phyloP scores from a whole-genome alignment of 139 green algal genomes.

The Chlamydomonas asymmetrica region DNA sequence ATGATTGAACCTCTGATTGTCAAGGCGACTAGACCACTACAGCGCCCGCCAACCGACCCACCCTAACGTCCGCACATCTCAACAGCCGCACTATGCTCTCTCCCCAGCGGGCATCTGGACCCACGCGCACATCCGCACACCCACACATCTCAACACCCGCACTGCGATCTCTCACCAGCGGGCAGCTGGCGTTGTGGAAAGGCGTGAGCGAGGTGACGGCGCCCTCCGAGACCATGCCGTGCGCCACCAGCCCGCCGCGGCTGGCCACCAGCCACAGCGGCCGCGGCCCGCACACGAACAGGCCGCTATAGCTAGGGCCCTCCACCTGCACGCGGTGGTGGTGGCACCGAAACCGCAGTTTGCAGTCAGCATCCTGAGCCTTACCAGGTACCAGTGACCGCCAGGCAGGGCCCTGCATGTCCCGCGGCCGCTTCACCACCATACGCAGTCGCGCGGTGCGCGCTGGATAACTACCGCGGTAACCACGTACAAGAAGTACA shows the following conservation, averaged over 20 bases:
- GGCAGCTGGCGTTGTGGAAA: constrained; percentile 92
- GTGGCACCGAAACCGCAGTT: too few species aligned
- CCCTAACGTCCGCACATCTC: background rate
- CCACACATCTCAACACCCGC: background rate
- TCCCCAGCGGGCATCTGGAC: constrained; percentile 73
- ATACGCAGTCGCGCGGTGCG: too few species aligned
- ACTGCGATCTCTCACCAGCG: constrained; percentile 40
- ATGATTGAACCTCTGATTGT: too few species aligned
- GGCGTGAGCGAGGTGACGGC: constrained; percentile 66
- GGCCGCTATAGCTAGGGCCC: constrained; percentile 35
- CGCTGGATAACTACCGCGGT: too few species aligned
- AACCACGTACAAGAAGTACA: too few species aligned
- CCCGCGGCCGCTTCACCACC: too few species aligned
- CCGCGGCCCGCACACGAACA: constrained; percentile 62
- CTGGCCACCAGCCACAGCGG: constrained; percentile 76
- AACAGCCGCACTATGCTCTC: background rate
- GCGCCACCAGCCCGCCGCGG: constrained; percentile 59
- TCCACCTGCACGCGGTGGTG: background rate
- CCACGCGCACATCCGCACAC: too few species aligned
- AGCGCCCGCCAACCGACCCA: too few species aligned
- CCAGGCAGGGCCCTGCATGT: too few species aligned
- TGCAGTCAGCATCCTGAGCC: too few species aligned
- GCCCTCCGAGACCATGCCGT: constrained; percentile 52
- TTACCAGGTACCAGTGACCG: too few species aligned
- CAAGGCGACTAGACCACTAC: too few species aligned